Evolutionary conservation across 257 asterid species (phyloP).

Genomic region (Fraxinus anomala): DNA sequence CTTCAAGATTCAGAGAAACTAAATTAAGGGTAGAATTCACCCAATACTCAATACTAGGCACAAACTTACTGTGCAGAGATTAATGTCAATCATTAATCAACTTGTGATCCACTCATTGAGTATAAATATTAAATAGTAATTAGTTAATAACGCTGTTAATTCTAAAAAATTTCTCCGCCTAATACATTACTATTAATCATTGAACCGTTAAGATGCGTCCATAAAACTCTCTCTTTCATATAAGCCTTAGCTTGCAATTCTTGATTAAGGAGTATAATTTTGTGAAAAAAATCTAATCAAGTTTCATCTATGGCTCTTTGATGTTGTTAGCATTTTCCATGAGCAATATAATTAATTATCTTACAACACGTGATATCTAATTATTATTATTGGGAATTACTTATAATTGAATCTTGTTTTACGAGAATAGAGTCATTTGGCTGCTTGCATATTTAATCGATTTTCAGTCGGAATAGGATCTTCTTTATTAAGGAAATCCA

Average conservation of each 20-base stretch:
- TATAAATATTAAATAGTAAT: too few relatives aligned
- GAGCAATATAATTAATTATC: not conserved
- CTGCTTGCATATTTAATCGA: not conserved
- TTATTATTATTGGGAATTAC: slow-evolving; percentile 5
- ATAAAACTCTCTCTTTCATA: too few relatives aligned
- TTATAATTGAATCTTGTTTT: slow-evolving; percentile 12
- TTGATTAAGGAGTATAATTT: not conserved
- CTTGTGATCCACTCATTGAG: too few relatives aligned
- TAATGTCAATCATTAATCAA: too few relatives aligned
- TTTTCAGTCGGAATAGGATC: slow-evolving; percentile 22
- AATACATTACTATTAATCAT: too few relatives aligned
- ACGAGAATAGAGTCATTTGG: slow-evolving; percentile 6
- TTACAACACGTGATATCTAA: slow-evolving; percentile 26
- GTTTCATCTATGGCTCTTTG: slow-evolving; percentile 4
- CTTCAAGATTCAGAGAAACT: too few relatives aligned
- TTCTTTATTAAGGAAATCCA: slow-evolving; percentile 15
- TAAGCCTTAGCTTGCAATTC: not conserved
- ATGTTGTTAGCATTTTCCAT: slow-evolving; percentile 18
- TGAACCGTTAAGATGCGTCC: too few relatives aligned
- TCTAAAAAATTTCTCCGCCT: too few relatives aligned
- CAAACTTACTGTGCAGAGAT: too few relatives aligned
- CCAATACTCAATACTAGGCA: too few relatives aligned
- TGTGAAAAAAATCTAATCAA: slow-evolving; percentile 1
- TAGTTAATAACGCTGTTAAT: too few relatives aligned
- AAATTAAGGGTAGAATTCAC: too few relatives aligned